phyloP scores from a whole-genome alignment of 208 protist genomes.

The Wallacemonas rigidus region DNA sequence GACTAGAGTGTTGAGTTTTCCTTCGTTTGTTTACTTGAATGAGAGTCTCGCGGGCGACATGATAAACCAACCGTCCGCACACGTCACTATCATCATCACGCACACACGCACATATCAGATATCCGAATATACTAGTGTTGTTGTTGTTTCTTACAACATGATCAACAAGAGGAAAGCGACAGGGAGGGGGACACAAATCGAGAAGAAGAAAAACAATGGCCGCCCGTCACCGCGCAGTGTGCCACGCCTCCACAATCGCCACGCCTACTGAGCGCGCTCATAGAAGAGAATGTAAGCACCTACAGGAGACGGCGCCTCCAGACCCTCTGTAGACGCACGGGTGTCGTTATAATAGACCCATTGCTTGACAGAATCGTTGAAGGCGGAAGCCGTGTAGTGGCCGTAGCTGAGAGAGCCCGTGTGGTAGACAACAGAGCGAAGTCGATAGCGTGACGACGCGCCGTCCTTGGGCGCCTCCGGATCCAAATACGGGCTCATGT shows the following conservation, averaged over 20 bases:
- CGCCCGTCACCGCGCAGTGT: too few relatives aligned
- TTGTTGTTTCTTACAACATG: too few relatives aligned
- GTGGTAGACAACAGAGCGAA: constrained; percentile 81
- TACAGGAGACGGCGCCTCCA: constrained; percentile 24
- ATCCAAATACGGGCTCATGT: constrained; percentile 69
- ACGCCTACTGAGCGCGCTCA: constrained; percentile 23
- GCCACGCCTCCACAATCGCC: too few relatives aligned
- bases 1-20: too few relatives aligned
- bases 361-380: constrained; percentile 45
- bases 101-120: too few relatives aligned
- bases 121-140: too few relatives aligned
- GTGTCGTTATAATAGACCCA: constrained; percentile 87
- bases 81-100: too few relatives aligned
- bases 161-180: too few relatives aligned
- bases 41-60: too few relatives aligned
- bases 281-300: constrained; percentile 84
- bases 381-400: constrained; percentile 79
- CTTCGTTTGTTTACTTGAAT: too few relatives aligned
- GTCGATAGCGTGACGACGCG: constrained; percentile 50
- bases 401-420: constrained; percentile 73
- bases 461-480: constrained; percentile 27
- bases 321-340: constrained; percentile 26
- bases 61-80: too few relatives aligned
- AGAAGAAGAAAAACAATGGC: neutral
- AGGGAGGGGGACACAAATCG: neutral